A percentile compares a stretch with the other conserved stretches of the same genome.
These are phyloP conservation scores for Puccinia triticina DNA, from an alignment of 1,284 basidiomycete genomes.

Conservation along the genomic window DNA sequence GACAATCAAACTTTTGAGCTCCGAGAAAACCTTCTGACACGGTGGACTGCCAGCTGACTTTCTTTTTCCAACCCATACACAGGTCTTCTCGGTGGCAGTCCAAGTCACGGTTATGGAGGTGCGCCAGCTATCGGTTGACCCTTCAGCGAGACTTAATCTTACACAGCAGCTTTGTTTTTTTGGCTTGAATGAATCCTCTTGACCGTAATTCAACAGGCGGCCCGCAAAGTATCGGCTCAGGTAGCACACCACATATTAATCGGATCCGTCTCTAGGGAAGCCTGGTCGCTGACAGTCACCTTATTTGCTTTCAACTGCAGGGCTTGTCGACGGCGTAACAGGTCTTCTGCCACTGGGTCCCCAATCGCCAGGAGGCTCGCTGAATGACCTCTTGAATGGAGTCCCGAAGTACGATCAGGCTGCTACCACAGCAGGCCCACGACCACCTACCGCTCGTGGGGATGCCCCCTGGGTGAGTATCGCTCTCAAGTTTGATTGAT, in stretches of 20 bases:
- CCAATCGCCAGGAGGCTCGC: background rate
- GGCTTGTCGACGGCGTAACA: background rate
- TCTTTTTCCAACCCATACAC: background rate
- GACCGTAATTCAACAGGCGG: no score
- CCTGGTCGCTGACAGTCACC: no score
- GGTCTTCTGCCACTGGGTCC: background rate
- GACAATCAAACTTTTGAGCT: background rate
- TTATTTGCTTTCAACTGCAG: background rate
- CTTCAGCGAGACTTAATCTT: no score
- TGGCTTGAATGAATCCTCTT: no score
- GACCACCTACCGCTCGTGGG: slow-evolving; percentile 1
- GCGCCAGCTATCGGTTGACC: no score
- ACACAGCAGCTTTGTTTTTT: no score
- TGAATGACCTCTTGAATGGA: slow-evolving; percentile 16
- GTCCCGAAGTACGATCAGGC: slow-evolving; percentile 21
- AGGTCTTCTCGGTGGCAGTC: background rate
- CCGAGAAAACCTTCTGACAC: background rate
- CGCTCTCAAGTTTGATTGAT: background rate
- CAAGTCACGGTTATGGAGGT: no score
- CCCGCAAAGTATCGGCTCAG: no score
- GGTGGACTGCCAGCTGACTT: background rate
- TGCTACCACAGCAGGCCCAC: slow-evolving; percentile 14
- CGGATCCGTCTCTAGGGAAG: no score
- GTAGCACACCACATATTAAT: no score
- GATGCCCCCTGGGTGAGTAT: slow-evolving; percentile 42